Evolutionary conservation across 768 basidiomycete species (phyloP), one percentile per base, ranked within the genome.

Genomic region (Lactifluus echinatus): DNA sequence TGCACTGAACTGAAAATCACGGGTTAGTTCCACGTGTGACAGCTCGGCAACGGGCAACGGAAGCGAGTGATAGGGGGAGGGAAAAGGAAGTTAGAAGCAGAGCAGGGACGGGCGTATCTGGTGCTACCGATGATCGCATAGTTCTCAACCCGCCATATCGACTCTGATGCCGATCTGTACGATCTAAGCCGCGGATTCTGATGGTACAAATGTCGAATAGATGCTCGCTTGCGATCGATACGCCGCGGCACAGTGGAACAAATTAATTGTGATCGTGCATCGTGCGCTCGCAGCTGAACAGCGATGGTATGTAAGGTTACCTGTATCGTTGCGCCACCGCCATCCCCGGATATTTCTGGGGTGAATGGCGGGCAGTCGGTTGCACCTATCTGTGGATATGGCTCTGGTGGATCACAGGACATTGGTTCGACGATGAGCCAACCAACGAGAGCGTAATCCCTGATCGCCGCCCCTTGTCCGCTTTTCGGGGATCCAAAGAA

Each of bases 61-160:
- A n/a, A n/a, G n/a, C n/a, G n/a, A n/a, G n/a, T n/a, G n/a, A n/a
- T n/a, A n/a, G n/a, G n/a, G n/a, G n/a, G 34, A 36, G 34, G 34
- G 34, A 36, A 36, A 36, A 1, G 34, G 34, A 12, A 14, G 37
- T 39, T 12, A 39, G 17, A 7, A 39, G n/a, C n/a, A 39, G 37
- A 3, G 34, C 34, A n/a, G n/a, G n/a, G n/a, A n/a, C n/a, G n/a
- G n/a, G n/a, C n/a, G n/a, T n/a, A n/a, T n/a, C n/a, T n/a, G 96
- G 14, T 98, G 96, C 72, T 95, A 98, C 67, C 84, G 96, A 0
- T 97, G 94, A 93, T 90, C 96, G 11, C 96, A 98, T 69, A 82
- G 94, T 53, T n/a, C n/a, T n/a, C n/a, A n/a, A n/a, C n/a, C n/a
- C n/a, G 92, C 45, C 94, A 96, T 75, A 95, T 94, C 66, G 93